Evolutionary conservation across 805 yeast species (phyloP), one percentile per base, ranked within the genome.

Genomic region (Candida ponderosae): DNA sequence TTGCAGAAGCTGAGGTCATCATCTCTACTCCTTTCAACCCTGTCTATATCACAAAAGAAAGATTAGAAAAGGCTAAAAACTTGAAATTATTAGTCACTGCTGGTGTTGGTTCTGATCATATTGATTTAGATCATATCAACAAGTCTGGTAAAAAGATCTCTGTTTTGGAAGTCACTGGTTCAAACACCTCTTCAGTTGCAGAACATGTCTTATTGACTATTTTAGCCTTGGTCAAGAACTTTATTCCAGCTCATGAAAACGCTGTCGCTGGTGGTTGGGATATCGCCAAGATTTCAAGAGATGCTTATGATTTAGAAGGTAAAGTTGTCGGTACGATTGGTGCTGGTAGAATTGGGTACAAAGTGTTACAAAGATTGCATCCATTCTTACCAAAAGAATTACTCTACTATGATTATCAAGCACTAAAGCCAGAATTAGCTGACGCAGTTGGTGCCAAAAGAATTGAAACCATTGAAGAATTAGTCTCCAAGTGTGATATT

Each of bases 21-120:
- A 82, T 84, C 59, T 76, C 89, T 30, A 82, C 90, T 11, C 93
- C 94, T 4, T 83, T 84, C 72, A 85, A 73, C 60, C 93, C 94
- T 5, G 90, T 79, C 28, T 83, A 83, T 59, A 68, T 83, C 56
- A 73, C 80, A 38, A 66, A 68, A 41, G 81, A 77, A 48, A 70
- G 90, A 51, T 70, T 83, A 44, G 76, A 65, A 35, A 71, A 73
- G 53, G 89, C 90, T 26, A 77, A 78, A 56, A 81, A 79, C 37
- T 70, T 83, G 60, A 81, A 81, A 65, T 54, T 80, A 36, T 65
- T 79, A 42, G 68, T 81, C 48, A 83, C 89, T 34, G 94, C 94
- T 9, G 94, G 93, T 49, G 88, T 83, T 41, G 94, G 94, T 11
- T 79, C 87, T 17, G 93, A 83, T 56, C 93, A 83, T 60, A 68